phyloP scores from a whole-genome alignment of 345 rosid species.

The Pugionium cornutum region DNA sequence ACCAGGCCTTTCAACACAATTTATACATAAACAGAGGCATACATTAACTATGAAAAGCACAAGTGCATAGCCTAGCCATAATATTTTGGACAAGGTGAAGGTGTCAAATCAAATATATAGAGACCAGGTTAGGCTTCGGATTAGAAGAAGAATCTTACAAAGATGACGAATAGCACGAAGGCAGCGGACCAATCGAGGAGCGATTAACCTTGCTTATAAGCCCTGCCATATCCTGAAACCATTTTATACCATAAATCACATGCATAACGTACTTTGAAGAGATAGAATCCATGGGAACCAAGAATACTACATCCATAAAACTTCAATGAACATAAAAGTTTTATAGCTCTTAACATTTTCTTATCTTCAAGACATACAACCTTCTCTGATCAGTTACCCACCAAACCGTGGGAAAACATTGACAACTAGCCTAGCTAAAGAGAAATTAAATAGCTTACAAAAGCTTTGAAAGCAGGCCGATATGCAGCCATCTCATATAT shows the following conservation, averaged over 20 bases:
- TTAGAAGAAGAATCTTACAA: conserved; percentile 57
- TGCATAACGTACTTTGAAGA: background rate
- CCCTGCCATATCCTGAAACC: conserved; percentile 96
- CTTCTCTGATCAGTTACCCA: background rate
- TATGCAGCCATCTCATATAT: conserved; percentile 98
- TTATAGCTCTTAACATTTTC: conserved; percentile 14
- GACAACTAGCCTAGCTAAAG: background rate
- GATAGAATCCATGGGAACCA: background rate
- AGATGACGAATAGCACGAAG: conserved; percentile 91
- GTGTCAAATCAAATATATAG: too few relatives aligned
- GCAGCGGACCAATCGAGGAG: conserved; percentile 93
- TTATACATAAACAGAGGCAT: background rate
- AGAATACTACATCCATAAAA: background rate
- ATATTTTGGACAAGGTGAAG: background rate
- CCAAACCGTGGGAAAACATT: conserved; percentile 18
- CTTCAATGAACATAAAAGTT: background rate
- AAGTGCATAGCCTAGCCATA: conserved; percentile 13
- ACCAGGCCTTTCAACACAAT: conserved; percentile 12
- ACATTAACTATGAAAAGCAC: background rate
- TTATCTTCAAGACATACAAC: conserved; percentile 1
- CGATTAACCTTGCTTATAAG: conserved; percentile 97
- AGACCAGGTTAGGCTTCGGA: background rate
- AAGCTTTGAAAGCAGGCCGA: conserved; percentile 98
- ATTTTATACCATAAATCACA: conserved; percentile 26
- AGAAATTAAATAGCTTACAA: conserved; percentile 55